phyloP scores from a whole-genome alignment of 2,329 filamentous ascomycete species.

The Penicillium hordei region DNA sequence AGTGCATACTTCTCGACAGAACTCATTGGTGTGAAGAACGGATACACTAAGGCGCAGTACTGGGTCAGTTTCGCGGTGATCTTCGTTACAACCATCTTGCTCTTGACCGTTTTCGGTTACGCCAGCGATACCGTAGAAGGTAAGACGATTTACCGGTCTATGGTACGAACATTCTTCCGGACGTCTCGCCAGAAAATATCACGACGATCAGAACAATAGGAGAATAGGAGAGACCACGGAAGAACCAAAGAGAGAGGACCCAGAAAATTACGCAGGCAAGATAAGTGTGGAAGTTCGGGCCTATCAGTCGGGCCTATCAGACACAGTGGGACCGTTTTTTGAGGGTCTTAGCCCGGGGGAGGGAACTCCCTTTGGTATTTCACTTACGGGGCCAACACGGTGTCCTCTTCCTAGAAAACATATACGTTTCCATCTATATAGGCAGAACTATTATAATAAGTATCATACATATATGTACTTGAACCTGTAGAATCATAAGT shows the following conservation, averaged over 20 bases:
- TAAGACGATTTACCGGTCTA: conserved; percentile 51
- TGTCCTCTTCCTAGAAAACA: conserved; percentile 9
- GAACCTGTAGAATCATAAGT: neutral
- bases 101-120: conserved; percentile 58
- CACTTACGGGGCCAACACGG: conserved; percentile 13
- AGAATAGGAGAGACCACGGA: neutral
- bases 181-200: conserved; percentile 31
- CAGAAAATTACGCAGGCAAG: neutral
- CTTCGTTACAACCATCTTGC: conserved; percentile 58
- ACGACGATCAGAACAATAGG: neutral
- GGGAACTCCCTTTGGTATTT: neutral
- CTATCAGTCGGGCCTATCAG: conserved; percentile 7
- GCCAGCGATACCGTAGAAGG: conserved; percentile 60
- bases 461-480: neutral
- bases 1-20: conserved; percentile 72
- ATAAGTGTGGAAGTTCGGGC: neutral
- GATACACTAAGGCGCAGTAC: conserved; percentile 64
- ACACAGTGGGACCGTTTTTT: neutral
- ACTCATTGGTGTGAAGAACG: conserved; percentile 55
- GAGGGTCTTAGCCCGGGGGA: neutral
- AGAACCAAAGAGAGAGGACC: neutral
- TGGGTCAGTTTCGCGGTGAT: conserved; percentile 68
- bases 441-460: conserved; percentile 7
- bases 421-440: neutral
- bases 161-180: conserved; percentile 39